A percentile compares a stretch with the other conserved stretches of the same genome.
phyloP scores from a whole-genome alignment of 129 eudicot genomes.

The Helichrysum umbraculigerum region DNA sequence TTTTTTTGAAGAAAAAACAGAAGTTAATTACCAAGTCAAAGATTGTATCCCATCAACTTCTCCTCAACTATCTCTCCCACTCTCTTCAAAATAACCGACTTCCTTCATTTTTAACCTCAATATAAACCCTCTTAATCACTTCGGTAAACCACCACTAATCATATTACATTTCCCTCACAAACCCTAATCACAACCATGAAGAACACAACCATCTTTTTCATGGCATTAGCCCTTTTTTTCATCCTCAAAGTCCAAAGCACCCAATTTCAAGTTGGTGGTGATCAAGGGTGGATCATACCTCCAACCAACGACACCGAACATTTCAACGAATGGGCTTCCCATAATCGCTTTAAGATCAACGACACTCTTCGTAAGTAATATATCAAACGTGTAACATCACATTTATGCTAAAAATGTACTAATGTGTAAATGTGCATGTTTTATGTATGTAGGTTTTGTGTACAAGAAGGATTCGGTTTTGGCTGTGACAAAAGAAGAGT shows the following conservation, averaged over 20 bases:
- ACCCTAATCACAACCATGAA: constrained; percentile 20
- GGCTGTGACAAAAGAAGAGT: constrained; percentile 64
- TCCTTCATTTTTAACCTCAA: constrained; percentile 5
- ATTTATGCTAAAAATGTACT: not conserved
- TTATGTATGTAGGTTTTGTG: constrained; percentile 45
- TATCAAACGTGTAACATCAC: not conserved
- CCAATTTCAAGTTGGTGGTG: constrained; percentile 60
- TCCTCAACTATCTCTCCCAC: constrained; percentile 39
- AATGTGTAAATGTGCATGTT: not conserved
- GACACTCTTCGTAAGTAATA: constrained; percentile 70
- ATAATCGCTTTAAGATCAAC: constrained; percentile 55
- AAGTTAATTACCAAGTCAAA: constrained; percentile 46
- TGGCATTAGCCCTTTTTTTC: constrained; percentile 20
- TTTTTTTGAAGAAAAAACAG: constrained; percentile 5
- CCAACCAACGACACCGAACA: constrained; percentile 37
- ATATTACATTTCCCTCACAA: not conserved
- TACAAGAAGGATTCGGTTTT: constrained; percentile 73
- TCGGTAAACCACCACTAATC: constrained; percentile 20
- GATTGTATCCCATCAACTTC: constrained; percentile 37
- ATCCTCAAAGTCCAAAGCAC: constrained; percentile 32
- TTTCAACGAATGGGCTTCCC: constrained; percentile 65
- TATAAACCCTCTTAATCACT: constrained; percentile 8
- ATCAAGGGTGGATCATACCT: constrained; percentile 60
- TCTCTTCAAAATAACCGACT: constrained; percentile 36
- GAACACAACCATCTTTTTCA: constrained; percentile 18